These are phyloP conservation scores for Mortierella sp. DNA, from an alignment of 371 early-diverging fungal species.

Conservation along the genomic window DNA sequence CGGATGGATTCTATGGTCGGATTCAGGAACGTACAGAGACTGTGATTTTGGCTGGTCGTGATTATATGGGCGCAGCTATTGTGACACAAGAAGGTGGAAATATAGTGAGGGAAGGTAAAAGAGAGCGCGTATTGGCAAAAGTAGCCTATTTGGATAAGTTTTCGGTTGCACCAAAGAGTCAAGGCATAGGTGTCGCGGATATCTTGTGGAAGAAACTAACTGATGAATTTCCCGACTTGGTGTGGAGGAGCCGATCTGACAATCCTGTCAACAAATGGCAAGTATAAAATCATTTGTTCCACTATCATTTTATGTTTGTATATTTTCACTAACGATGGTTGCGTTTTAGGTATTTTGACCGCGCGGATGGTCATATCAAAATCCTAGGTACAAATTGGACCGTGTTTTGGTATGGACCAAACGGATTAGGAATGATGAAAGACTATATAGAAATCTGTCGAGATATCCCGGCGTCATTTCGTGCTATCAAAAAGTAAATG, in stretches of 20 bases:
- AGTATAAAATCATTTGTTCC: not conserved
- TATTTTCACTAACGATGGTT: not conserved
- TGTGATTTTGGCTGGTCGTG: constrained; percentile 86
- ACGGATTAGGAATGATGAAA: constrained; percentile 58
- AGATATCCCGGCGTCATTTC: constrained; percentile 62
- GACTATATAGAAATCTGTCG: constrained; percentile 60
- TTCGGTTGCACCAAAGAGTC: constrained; percentile 87
- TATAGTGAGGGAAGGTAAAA: constrained; percentile 60
- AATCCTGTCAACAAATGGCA: constrained; percentile 95
- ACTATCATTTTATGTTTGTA: not conserved
- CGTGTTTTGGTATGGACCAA: constrained; percentile 81
- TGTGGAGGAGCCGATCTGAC: constrained; percentile 90
- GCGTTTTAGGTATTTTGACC: constrained; percentile 83
- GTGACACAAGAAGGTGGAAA: constrained; percentile 69
- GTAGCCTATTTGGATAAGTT: constrained; percentile 92
- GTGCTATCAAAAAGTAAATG: constrained; percentile 12
- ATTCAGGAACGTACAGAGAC: constrained; percentile 65
- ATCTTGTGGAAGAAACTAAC: constrained; percentile 89
- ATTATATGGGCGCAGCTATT: constrained; percentile 86
- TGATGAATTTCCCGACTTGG: constrained; percentile 76
- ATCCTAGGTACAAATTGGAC: constrained; percentile 77
- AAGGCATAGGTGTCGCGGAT: constrained; percentile 95
- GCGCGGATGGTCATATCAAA: constrained; percentile 80
- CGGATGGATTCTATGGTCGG: constrained; percentile 71
- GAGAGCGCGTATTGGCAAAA: constrained; percentile 31